A percentile compares a stretch with the other conserved stretches of the same genome.
phyloP scores from a whole-genome alignment of 129 eudicot genomes.

The Arctium lappa region DNA sequence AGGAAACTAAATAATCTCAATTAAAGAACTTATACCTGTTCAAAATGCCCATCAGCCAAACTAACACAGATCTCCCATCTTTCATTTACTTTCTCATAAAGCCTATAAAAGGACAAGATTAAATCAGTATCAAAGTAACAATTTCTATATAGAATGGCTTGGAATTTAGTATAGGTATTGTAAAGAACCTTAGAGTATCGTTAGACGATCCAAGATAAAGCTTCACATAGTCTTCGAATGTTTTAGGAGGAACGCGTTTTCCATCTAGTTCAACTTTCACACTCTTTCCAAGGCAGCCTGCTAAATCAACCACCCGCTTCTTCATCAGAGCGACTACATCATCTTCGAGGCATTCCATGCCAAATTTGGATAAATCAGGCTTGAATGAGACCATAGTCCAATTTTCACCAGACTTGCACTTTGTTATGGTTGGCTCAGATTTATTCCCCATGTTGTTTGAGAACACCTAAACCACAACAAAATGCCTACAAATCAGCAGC shows the following conservation, averaged over 20 bases:
- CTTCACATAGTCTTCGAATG: slow-evolving; percentile 68
- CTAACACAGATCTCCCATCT: slow-evolving; percentile 88
- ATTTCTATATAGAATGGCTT: background rate
- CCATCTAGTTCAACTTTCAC: slow-evolving; percentile 86
- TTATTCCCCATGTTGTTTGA: slow-evolving; percentile 78
- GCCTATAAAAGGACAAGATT: slow-evolving; percentile 29
- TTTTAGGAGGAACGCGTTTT: slow-evolving; percentile 56
- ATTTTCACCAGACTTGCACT: slow-evolving; percentile 81
- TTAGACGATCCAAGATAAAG: slow-evolving; percentile 51
- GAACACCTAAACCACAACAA: slow-evolving; percentile 54
- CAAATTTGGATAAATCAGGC: slow-evolving; percentile 82
- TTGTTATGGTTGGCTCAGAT: slow-evolving; percentile 63
- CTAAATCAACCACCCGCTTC: slow-evolving; percentile 86
- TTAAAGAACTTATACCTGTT: slow-evolving; percentile 48
- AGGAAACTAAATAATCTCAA: background rate
- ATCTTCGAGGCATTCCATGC: slow-evolving; percentile 69
- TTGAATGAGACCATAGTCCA: slow-evolving; percentile 93
- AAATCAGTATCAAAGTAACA: slow-evolving; percentile 2
- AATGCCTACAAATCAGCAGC: background rate
- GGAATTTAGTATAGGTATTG: background rate
- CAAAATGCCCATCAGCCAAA: slow-evolving; percentile 86
- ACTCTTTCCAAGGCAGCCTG: slow-evolving; percentile 80
- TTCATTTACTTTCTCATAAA: slow-evolving; percentile 51
- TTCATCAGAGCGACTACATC: slow-evolving; percentile 96
- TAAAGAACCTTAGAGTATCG: slow-evolving; percentile 36